Conservation (phyloP, 768 basidiomycete genomes). For the Pulveroboletus sp. region DNA sequence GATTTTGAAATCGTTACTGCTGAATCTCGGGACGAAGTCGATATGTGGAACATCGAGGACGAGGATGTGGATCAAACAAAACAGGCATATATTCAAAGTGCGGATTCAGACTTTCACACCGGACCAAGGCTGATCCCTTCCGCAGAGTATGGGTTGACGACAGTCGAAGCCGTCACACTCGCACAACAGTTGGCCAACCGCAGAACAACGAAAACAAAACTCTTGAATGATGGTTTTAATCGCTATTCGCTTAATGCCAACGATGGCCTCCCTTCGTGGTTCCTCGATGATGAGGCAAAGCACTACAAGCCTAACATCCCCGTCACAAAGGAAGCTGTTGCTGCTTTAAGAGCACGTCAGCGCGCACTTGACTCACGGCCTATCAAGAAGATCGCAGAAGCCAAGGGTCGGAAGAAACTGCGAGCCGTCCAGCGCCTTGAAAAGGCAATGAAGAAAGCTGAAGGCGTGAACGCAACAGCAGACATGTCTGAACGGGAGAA, state of each 20-base stretch:
- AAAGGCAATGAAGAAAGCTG: slow-evolving; percentile 94
- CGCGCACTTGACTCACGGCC: slow-evolving; percentile 94
- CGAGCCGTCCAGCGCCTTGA: slow-evolving; percentile 82
- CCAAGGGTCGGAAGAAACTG: slow-evolving; percentile 95
- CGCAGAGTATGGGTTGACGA: slow-evolving; percentile 77
- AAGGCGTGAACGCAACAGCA: slow-evolving; percentile 81
- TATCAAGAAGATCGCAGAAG: slow-evolving; percentile 98
- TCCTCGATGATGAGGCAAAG: slow-evolving; percentile 93
- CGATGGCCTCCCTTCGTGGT: slow-evolving; percentile 93
- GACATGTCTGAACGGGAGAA: slow-evolving; percentile 97
- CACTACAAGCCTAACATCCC: slow-evolving; percentile 93
- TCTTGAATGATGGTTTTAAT: slow-evolving; percentile 95
- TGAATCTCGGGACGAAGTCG: slow-evolving; percentile 50
- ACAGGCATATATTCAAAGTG: slow-evolving; percentile 65
- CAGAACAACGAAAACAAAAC: slow-evolving; percentile 79
- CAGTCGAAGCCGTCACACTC: slow-evolving; percentile 87
- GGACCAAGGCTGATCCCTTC: slow-evolving; percentile 2
- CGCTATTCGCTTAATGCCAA: slow-evolving; percentile 89
- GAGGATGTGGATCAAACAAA: slow-evolving; percentile 73
- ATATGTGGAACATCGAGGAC: slow-evolving; percentile 80
- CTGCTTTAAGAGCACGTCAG: slow-evolving; percentile 81
- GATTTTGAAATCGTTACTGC: slow-evolving; percentile 79
- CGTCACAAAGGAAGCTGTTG: slow-evolving; percentile 94
- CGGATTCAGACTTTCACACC: slow-evolving; percentile 20
- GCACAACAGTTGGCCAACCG: slow-evolving; percentile 92